phyloP scores from a whole-genome alignment of 1,139 yeast species.

The Nakaseomyces bracarensis region DNA sequence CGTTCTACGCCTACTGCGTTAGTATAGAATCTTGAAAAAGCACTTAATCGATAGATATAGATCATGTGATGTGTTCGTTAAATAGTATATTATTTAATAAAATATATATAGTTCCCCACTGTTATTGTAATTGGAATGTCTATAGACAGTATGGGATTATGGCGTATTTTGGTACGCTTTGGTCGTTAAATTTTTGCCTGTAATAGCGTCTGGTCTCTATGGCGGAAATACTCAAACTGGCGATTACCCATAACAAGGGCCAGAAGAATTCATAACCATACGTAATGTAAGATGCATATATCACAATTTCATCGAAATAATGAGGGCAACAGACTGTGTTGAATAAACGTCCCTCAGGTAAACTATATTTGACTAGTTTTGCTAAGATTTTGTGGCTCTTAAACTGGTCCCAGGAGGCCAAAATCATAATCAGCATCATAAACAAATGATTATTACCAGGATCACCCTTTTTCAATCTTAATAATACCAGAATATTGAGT shows the following conservation, averaged over 20 bases:
- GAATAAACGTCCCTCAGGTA: constrained; percentile 52
- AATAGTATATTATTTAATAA: too few species aligned
- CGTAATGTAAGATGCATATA: constrained; percentile 42
- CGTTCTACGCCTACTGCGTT: too few species aligned
- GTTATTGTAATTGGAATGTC: background rate
- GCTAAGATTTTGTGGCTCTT: constrained; percentile 55
- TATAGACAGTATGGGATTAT: constrained; percentile 38
- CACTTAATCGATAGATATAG: too few species aligned
- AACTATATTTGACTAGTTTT: constrained; percentile 52
- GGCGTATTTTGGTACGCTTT: constrained; percentile 26
- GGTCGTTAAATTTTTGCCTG: constrained; percentile 27
- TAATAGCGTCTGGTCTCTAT: constrained; percentile 51
- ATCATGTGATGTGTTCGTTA: too few species aligned
- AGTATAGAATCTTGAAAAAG: too few species aligned
- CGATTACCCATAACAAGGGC: constrained; percentile 48
- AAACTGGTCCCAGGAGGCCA: constrained; percentile 49
- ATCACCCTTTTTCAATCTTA: constrained; percentile 20
- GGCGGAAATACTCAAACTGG: constrained; percentile 58
- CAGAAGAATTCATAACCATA: constrained; percentile 21
- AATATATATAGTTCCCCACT: background rate
- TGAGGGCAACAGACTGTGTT: constrained; percentile 61
- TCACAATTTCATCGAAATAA: constrained; percentile 63
- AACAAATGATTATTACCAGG: constrained; percentile 15
- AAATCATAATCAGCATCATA: constrained; percentile 32
- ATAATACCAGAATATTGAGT: constrained; percentile 32